phyloP scores from a whole-genome alignment of 2,329 filamentous ascomycete species.

The Hyphodiscus sp. region DNA sequence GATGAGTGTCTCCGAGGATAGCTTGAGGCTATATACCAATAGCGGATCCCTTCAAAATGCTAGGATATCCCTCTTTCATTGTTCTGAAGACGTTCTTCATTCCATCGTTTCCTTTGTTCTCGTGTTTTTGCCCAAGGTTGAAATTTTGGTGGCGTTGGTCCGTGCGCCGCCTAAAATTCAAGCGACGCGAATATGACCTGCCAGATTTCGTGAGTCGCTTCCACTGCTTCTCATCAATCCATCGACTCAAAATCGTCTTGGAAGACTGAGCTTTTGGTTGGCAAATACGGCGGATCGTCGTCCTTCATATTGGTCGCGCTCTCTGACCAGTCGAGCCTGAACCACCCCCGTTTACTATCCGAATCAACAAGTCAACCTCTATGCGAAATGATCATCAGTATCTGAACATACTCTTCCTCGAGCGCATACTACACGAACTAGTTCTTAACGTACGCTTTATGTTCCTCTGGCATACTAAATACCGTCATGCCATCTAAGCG shows the following conservation, averaged over 20 bases:
- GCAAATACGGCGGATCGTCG: not conserved
- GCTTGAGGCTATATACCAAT: not conserved
- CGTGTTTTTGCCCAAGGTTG: not conserved
- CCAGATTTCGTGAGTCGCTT: not conserved
- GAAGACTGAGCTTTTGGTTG: not conserved
- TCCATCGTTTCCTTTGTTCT: not conserved
- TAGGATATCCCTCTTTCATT: not conserved
- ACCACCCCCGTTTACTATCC: not conserved
- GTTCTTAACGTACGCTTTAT: not conserved
- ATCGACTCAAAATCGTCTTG: not conserved
- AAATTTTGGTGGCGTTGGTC: not conserved
- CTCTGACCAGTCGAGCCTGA: not conserved
- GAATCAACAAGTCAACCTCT: not conserved
- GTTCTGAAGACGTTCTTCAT: not conserved
- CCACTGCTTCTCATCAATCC: not conserved
- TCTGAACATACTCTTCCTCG: not conserved
- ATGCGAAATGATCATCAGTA: not conserved
- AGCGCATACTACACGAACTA: not conserved
- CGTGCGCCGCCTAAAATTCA: too few relatives aligned
- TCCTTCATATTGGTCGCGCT: not conserved
- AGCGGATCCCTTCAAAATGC: not conserved
- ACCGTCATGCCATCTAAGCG: slow-evolving; percentile 32
- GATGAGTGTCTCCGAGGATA: not conserved
- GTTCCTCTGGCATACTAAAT: not conserved
- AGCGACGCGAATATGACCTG: not conserved